Conservation (phyloP, 805 yeast genomes). For the Metschnikowia continentalis region DNA sequence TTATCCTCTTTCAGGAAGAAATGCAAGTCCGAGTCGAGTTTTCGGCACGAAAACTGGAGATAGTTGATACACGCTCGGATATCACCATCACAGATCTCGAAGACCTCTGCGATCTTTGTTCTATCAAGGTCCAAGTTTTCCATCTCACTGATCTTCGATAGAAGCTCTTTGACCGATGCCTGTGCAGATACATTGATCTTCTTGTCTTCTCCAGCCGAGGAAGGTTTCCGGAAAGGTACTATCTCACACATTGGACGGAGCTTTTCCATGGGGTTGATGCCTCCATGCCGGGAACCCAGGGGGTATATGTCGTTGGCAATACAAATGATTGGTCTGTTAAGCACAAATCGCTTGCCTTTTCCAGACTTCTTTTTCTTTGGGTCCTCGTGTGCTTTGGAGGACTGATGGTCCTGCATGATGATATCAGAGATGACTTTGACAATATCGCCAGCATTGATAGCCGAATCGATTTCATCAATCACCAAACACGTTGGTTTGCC, state of each 20-base stretch:
- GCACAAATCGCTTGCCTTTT: constrained; percentile 34
- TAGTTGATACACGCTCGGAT: constrained; percentile 80
- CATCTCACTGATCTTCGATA: constrained; percentile 45
- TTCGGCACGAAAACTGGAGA: constrained; percentile 58
- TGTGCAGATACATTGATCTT: constrained; percentile 24
- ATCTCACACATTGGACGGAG: constrained; percentile 72
- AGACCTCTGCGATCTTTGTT: constrained; percentile 57
- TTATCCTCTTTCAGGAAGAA: background rate
- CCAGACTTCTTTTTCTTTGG: constrained; percentile 21
- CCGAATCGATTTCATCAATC: constrained; percentile 79
- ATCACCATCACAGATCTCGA: constrained; percentile 74
- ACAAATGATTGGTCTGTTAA: constrained; percentile 84
- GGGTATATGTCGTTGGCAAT: constrained; percentile 82
- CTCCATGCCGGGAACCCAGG: constrained; percentile 20
- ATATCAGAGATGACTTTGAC: constrained; percentile 54
- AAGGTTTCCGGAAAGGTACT: constrained; percentile 58
- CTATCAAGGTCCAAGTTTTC: constrained; percentile 52
- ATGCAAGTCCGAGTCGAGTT: constrained; percentile 12
- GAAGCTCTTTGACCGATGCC: constrained; percentile 33
- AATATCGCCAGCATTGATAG: constrained; percentile 35
- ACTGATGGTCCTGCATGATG: constrained; percentile 45
- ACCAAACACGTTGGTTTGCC: constrained; percentile 78
- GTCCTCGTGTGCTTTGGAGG: constrained; percentile 6
- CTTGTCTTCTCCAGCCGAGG: constrained; percentile 20
- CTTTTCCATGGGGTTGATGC: constrained; percentile 59